Evolutionary conservation across 331 rosid genomes (phyloP), one percentile per base, ranked within the genome.

Genomic region (Prunus yedoensis): DNA sequence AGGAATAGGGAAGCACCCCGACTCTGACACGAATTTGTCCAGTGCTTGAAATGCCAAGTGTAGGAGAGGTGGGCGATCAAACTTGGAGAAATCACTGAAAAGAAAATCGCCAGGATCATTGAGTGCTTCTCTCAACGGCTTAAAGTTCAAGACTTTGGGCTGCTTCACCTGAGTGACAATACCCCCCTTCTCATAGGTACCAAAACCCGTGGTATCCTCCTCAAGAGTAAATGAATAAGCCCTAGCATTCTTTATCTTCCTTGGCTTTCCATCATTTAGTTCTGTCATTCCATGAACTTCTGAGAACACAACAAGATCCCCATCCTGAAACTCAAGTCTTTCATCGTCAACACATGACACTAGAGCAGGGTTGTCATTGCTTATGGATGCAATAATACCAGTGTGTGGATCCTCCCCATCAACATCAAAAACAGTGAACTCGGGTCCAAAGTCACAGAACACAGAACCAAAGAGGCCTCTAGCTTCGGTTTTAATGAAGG

Each of bases 311-410:
- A 94, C 99, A 73, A 90, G 89, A 83, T 94, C 96, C 62, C 97
- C 99, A 79, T 94, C 99, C 86, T 94, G 96, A 84, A 90, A 94
- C 80, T 94, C 99, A 50, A 94, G 97, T 87, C 97, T 92, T 79
- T 94, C 99, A 78, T 94, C 99, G 76, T 94, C 99, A 69, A 94
- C 99, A 80, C 97, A 92, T 15, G 92, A 90, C 71, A 94, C 91
- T 15, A 92, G 73, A 69, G 99, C 89, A 84, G 97, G 96, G 78
- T 85, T 92, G 86, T 92, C 99, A 76, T 94, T 94, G 88, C 97
- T 85, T 68, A 94, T 85, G 45, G 99, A 94, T n/a, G 97, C 99
- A 83, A 94, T 92, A 43, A 94, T 94, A 74, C 99, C 97, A 8
- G 92, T 84, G 80, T 90, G 97, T 5, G 97, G 99, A 32, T 94